phyloP scores from a whole-genome alignment of 768 basidiomycete species.

The Macrolepiota fuliginosa region DNA sequence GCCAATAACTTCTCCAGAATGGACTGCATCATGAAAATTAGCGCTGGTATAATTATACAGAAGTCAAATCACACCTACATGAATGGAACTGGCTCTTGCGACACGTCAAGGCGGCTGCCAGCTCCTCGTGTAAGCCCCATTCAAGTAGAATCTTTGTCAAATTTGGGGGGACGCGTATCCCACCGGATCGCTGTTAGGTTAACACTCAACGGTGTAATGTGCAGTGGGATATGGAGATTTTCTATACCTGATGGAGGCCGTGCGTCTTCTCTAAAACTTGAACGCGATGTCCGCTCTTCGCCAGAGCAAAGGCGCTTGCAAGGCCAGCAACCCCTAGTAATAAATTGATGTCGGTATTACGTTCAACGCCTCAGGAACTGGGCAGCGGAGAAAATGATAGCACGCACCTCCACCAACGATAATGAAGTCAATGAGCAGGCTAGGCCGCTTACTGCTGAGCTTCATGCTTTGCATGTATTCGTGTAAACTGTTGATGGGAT shows the following conservation, averaged over 20 bases:
- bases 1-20: constrained; percentile 40
- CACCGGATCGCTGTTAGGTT: constrained; percentile 29
- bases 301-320: constrained; percentile 47
- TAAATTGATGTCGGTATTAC: no score
- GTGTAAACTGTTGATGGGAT: not conserved
- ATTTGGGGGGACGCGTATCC: constrained; percentile 52
- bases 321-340: constrained; percentile 43
- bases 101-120: constrained; percentile 31
- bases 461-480: not conserved
- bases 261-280: constrained; percentile 42
- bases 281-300: constrained; percentile 47
- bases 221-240: not conserved
- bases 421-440: constrained; percentile 33
- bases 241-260: constrained; percentile 29
- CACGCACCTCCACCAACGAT: constrained; percentile 45
- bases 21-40: constrained; percentile 28
- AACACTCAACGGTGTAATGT: not conserved
- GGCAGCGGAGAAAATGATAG: not conserved
- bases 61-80: constrained; percentile 24
- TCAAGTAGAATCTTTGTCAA: constrained; percentile 45
- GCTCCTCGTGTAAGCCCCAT: constrained; percentile 47
- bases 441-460: not conserved
- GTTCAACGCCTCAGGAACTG: no score
- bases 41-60: not conserved
- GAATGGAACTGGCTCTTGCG: constrained; percentile 33